Conservation (phyloP, 345 rosid genomes). For the Cardiospermum halicacabum region DNA sequence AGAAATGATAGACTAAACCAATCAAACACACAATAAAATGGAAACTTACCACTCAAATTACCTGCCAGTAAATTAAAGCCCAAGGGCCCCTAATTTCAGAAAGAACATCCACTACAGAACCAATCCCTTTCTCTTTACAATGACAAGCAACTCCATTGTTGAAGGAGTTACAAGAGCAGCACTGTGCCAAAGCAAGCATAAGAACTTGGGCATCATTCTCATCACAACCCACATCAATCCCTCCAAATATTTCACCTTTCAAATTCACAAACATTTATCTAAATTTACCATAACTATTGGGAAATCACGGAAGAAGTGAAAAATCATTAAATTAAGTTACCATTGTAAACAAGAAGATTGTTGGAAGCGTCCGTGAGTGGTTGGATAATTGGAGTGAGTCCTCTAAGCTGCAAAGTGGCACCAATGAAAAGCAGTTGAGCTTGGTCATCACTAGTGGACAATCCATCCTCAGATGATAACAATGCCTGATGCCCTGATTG, state of each 20-base stretch:
- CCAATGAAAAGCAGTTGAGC: conserved; percentile 63
- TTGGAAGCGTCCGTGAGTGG: conserved; percentile 57
- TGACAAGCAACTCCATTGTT: conserved; percentile 20
- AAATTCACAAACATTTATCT: conserved; percentile 3
- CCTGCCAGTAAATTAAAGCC: conserved; percentile 92
- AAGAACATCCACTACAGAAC: conserved; percentile 58
- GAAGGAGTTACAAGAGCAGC: conserved; percentile 29
- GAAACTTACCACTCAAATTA: conserved; percentile 33
- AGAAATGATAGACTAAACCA: not conserved
- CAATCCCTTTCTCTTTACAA: conserved; percentile 18
- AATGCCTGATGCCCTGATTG: conserved; percentile 16
- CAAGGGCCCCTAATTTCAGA: conserved; percentile 81
- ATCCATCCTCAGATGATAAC: conserved; percentile 25
- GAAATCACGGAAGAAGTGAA: no score
- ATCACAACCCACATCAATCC: conserved; percentile 46
- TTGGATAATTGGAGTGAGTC: conserved; percentile 45
- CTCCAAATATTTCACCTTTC: conserved; percentile 78
- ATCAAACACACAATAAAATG: conserved; percentile 3
- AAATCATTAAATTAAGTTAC: conserved; percentile 20
- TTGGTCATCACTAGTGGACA: not conserved
- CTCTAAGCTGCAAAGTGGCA: conserved; percentile 80
- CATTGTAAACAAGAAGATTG: conserved; percentile 69
- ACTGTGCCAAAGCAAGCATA: conserved; percentile 41
- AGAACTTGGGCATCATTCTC: conserved; percentile 66
- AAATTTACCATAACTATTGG: not conserved